These are phyloP conservation scores for Xylaria sp. DNA, from an alignment of 495 filamentous ascomycete genomes.

Conservation along the genomic window DNA sequence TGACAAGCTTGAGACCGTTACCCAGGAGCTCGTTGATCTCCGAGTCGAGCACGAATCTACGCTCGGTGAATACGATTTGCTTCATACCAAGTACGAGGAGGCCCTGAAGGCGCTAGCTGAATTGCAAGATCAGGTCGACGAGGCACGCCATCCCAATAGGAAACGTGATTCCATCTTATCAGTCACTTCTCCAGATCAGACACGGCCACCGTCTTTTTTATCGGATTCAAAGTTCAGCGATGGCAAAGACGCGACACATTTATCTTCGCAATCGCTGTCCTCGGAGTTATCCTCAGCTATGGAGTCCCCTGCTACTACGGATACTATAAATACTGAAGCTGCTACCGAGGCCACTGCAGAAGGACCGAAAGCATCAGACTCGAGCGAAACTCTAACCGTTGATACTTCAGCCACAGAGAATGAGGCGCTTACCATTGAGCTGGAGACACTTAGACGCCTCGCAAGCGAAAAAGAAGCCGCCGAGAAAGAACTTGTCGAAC, in stretches of 20 bases:
- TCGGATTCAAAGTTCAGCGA: slow-evolving; percentile 78
- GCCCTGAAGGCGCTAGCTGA: slow-evolving; percentile 81
- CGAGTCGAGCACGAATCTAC: slow-evolving; percentile 88
- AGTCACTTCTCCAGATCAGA: slow-evolving; percentile 62
- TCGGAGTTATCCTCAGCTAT: slow-evolving; percentile 95
- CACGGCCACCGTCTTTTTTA: slow-evolving; percentile 91
- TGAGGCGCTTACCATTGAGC: slow-evolving; percentile 62
- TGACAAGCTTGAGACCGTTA: slow-evolving; percentile 91
- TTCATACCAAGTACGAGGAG: slow-evolving; percentile 90
- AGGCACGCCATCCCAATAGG: slow-evolving; percentile 70
- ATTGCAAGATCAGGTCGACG: slow-evolving; percentile 85
- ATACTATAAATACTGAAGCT: slow-evolving; percentile 66
- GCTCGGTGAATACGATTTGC: slow-evolving; percentile 77
- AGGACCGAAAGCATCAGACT: slow-evolving; percentile 46
- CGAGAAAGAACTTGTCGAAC: slow-evolving; percentile 72
- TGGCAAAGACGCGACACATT: slow-evolving; percentile 76
- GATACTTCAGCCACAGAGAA: slow-evolving; percentile 38
- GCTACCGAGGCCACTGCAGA: slow-evolving; percentile 67
- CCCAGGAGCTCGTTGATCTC: slow-evolving; percentile 90
- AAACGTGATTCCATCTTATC: slow-evolving; percentile 61
- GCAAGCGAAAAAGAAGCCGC: slow-evolving; percentile 79
- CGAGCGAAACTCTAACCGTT: slow-evolving; percentile 34
- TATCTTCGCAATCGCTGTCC: slow-evolving; percentile 91
- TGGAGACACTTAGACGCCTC: slow-evolving; percentile 72
- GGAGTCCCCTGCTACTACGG: slow-evolving; percentile 74